Conservation (phyloP, 805 yeast species). For the Metschnikowia amazonensis region DNA sequence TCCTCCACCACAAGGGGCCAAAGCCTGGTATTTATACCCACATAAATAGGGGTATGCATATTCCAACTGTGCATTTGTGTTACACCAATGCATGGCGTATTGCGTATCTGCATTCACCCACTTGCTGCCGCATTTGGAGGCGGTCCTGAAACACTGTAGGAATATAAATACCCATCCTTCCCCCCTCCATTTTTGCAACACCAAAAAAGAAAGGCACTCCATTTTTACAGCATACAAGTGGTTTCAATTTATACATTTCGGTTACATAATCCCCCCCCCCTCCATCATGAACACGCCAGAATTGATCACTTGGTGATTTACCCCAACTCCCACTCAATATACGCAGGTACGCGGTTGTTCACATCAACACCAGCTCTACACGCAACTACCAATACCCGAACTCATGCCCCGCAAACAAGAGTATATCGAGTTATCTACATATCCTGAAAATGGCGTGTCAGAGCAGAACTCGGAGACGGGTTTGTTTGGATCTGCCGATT, state of each 20-base stretch:
- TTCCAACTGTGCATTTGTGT: neutral
- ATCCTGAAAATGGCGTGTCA: neutral
- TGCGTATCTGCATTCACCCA: neutral
- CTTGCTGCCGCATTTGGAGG: neutral
- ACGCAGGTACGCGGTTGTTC: slow-evolving; percentile 2
- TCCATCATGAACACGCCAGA: too few relatives aligned
- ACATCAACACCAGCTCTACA: neutral
- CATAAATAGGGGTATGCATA: neutral
- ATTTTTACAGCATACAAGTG: neutral
- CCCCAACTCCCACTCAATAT: slow-evolving; percentile 2
- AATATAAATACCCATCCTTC: neutral
- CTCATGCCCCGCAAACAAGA: slow-evolving; percentile 9
- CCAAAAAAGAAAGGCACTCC: too few relatives aligned
- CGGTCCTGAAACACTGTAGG: slow-evolving; percentile 2
- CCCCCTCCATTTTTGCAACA: neutral
- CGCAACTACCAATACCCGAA: neutral
- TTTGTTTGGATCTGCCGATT: neutral
- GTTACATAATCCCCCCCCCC: too few relatives aligned
- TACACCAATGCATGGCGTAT: neutral
- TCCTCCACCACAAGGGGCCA: neutral
- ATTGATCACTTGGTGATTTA: neutral
- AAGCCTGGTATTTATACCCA: neutral
- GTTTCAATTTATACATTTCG: too few relatives aligned
- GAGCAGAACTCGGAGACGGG: neutral
- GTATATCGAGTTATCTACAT: slow-evolving; percentile 13